Conservation (phyloP, 2,329 filamentous ascomycete genomes). For the Sporothrix curviconia region DNA sequence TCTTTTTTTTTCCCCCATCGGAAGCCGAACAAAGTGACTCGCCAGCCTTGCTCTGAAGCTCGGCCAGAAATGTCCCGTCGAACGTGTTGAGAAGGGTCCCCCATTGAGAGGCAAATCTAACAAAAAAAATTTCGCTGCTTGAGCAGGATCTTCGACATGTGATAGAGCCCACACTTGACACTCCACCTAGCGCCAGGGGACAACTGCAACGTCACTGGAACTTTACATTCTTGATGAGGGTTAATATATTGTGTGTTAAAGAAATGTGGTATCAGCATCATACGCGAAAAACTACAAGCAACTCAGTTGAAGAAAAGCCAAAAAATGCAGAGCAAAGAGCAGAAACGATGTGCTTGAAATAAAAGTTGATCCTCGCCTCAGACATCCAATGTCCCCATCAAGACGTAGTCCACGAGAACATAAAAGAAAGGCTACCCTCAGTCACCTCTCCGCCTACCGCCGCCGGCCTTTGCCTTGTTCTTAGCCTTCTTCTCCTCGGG, state of each 20-base stretch:
- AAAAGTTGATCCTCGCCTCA: too few species aligned
- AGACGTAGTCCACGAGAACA: neutral
- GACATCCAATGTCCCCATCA: too few species aligned
- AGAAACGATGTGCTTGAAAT: neutral
- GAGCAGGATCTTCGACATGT: neutral
- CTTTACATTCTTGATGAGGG: too few species aligned
- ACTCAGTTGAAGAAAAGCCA: neutral
- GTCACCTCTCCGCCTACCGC: neutral
- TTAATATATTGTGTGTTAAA: too few species aligned
- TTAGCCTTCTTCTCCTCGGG: slow-evolving; percentile 52
- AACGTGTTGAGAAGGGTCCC: neutral
- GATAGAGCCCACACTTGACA: neutral
- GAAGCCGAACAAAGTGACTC: too few species aligned
- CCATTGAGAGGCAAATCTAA: neutral
- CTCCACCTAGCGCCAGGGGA: neutral
- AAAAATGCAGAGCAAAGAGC: neutral
- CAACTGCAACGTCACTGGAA: neutral
- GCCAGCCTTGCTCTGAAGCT: too few species aligned
- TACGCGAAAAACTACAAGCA: neutral
- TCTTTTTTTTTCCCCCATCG: too few species aligned
- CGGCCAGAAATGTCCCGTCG: neutral
- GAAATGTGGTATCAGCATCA: neutral
- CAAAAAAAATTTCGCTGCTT: too few species aligned
- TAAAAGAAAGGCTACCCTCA: neutral
- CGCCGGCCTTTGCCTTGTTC: slow-evolving; percentile 18